Percentiles rank a stretch among this genome's conserved stretches.
These are phyloP conservation scores for Crithidia bombi DNA, from an alignment of 208 protist genomes.

Conservation along the genomic window DNA sequence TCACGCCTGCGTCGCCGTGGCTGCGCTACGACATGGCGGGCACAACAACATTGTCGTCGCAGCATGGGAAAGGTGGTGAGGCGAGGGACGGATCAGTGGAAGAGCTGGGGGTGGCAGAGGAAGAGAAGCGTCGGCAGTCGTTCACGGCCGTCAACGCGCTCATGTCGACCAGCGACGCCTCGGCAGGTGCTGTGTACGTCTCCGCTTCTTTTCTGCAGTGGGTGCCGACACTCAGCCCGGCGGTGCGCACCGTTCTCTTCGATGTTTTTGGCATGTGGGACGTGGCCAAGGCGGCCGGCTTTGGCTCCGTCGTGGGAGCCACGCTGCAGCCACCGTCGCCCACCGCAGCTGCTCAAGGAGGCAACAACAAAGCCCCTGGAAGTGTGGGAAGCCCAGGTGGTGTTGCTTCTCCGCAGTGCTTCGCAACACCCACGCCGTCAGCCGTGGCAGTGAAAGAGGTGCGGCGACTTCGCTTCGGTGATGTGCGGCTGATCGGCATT, in stretches of 20 bases:
- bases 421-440: not conserved
- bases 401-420: not conserved
- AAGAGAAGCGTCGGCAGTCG: not conserved
- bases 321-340: conserved; percentile 6
- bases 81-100: not conserved
- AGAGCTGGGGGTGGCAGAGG: not conserved
- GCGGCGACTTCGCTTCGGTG: conserved; percentile 64
- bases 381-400: not conserved
- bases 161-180: conserved; percentile 1
- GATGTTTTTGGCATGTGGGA: conserved; percentile 71
- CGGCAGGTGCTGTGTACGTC: conserved; percentile 25
- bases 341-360: not conserved
- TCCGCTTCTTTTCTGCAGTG: conserved; percentile 50
- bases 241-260: conserved; percentile 72
- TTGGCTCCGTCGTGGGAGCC: conserved; percentile 29
- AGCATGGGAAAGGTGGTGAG: not conserved
- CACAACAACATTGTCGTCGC: not conserved
- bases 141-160: not conserved
- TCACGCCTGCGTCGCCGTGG: not conserved
- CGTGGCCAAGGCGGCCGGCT: conserved; percentile 54
- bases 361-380: not conserved
- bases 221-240: conserved; percentile 63
- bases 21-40: conserved; percentile 8
- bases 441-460: not conserved
- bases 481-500: conserved; percentile 79